Conservation (phyloP, 2,329 filamentous ascomycete species). For the Colletotrichum siamense region DNA sequence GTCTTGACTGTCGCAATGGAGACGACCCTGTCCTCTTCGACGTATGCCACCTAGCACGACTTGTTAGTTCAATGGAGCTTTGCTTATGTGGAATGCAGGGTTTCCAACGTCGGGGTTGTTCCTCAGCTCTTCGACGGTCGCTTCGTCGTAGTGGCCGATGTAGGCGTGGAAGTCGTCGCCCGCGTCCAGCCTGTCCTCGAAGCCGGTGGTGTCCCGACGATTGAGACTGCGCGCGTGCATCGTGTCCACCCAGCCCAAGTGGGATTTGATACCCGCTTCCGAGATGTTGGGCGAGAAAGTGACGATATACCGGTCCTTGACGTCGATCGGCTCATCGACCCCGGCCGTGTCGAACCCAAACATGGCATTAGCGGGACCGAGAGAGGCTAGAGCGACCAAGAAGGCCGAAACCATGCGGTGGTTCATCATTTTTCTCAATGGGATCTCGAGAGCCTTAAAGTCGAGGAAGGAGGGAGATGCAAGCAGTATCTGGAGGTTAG, state of each 20-base stretch:
- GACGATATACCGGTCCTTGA: neutral
- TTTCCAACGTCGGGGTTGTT: slow-evolving; percentile 33
- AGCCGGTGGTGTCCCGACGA: slow-evolving; percentile 37
- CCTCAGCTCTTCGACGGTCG: slow-evolving; percentile 43
- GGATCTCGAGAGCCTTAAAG: neutral
- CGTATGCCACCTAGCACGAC: neutral
- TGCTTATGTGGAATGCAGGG: neutral
- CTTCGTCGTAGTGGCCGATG: slow-evolving; percentile 47
- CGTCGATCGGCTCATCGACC: neutral
- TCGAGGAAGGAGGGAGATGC: neutral
- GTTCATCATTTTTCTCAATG: neutral
- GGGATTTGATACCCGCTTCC: slow-evolving; percentile 34
- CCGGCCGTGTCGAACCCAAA: neutral
- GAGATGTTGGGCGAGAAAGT: slow-evolving; percentile 27
- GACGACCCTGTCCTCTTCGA: slow-evolving; percentile 9
- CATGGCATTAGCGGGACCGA: neutral
- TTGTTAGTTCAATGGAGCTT: neutral
- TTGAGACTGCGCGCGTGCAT: slow-evolving; percentile 40
- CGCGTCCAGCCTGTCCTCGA: slow-evolving; percentile 45
- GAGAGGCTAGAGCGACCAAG: neutral
- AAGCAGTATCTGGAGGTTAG: neutral
- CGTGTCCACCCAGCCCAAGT: slow-evolving; percentile 38
- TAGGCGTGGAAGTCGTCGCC: slow-evolving; percentile 43
- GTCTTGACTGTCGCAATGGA: slow-evolving; percentile 24
- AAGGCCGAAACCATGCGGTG: neutral